These are phyloP conservation scores for Podospora sp. DNA, from an alignment of 495 filamentous ascomycete genomes.

Conservation along the genomic window DNA sequence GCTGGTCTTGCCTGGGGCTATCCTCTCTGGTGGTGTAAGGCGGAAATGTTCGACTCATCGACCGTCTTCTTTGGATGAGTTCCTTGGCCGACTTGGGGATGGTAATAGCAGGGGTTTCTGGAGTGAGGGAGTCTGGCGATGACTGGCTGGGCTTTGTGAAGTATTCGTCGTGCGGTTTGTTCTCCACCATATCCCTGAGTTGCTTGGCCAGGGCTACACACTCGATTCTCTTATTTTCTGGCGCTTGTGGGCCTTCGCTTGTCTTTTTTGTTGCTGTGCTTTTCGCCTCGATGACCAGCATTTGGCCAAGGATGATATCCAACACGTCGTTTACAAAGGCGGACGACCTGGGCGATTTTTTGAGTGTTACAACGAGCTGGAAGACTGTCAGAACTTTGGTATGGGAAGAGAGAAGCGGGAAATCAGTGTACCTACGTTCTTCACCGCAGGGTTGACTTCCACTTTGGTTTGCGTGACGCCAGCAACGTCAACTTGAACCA, in stretches of 20 bases:
- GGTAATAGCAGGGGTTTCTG: not conserved
- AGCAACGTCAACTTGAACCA: not conserved
- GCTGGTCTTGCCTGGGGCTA: not conserved
- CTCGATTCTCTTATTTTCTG: too few relatives aligned
- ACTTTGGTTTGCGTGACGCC: constrained; percentile 1
- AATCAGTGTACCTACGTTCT: not conserved
- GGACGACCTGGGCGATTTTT: not conserved
- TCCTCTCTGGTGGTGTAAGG: not conserved
- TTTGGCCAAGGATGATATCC: constrained; percentile 9
- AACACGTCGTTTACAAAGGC: constrained; percentile 11
- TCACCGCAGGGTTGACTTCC: constrained; percentile 12
- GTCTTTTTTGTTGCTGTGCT: too few relatives aligned
- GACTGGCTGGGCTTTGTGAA: constrained; percentile 7
- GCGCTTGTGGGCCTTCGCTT: too few relatives aligned
- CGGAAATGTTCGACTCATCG: not conserved
- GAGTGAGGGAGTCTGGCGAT: too few relatives aligned
- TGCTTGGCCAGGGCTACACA: not conserved
- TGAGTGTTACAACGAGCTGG: not conserved
- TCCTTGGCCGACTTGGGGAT: not conserved
- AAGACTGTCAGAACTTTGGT: not conserved
- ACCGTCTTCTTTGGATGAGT: not conserved
- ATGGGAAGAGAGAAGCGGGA: not conserved
- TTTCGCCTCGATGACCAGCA: constrained; percentile 10
- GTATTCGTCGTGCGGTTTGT: not conserved
- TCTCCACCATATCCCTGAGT: not conserved